Evolutionary conservation across 495 filamentous ascomycete species (phyloP), one percentile per base, ranked within the genome.

Genomic region (Tuber microsphaerosporum): DNA sequence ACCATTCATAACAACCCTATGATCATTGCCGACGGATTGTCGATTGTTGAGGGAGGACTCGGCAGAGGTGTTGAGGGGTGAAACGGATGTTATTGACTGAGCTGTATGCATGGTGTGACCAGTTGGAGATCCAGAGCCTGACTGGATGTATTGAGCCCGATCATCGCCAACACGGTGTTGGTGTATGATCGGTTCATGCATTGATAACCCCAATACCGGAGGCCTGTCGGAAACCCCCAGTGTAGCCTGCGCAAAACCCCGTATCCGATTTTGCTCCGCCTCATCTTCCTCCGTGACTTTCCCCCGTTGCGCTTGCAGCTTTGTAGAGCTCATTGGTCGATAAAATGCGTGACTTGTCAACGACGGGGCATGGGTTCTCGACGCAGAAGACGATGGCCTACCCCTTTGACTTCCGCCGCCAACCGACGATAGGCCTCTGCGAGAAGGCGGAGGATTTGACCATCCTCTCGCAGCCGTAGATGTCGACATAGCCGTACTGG

Each of bases 281-380:
- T 84, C 74, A 71, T 84, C 83, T 73, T 86, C 85, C 46, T 75
- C 82, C 73, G 65, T 84, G 77, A 71, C 83, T 84, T 74, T 86
- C 70, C 90, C 90, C 81, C 95, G 87, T 83, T 98, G 96, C 72
- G 93, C 94, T 84, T 99, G 95, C 71, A 97, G 86, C 82, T 92
- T 90, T 84, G 97, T 94, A 37, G 93, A 96, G 85, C 94, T 97
- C 95, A 99, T 97, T 26, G 95, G 95, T 14, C 91, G 90, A 80
- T 97, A 97, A 84, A 99, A 98, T 31, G 91, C 94, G 78, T 94
- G 91, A 20, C 93, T 93, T 12, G 93, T 90, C 43, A 99, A 85
- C 1, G 91, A 92, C 12, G 95, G 94, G 48, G 97, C 94, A 86
- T 99, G 95, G 26, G 92, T 94, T 81, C 90, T 88, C 83, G 92